Conservation (phyloP, 345 rosid species). For the Citrus medica region DNA sequence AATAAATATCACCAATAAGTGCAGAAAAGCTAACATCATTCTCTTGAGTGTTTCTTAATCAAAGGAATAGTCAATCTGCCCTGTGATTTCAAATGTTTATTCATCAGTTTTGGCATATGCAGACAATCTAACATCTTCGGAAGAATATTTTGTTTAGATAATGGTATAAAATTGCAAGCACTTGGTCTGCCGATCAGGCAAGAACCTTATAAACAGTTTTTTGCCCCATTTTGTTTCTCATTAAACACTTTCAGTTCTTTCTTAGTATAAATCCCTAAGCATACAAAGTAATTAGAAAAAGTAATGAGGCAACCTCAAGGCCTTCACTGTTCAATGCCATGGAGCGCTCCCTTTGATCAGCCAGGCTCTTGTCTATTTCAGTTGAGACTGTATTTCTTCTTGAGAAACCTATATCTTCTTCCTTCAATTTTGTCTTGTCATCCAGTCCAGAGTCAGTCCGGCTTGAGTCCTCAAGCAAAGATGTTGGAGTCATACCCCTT, state of each 20-base stretch:
- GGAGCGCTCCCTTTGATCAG: constrained; percentile 81
- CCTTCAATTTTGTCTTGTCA: constrained; percentile 47
- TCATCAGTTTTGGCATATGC: neutral
- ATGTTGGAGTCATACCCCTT: constrained; percentile 90
- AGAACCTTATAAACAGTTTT: neutral
- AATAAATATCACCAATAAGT: neutral
- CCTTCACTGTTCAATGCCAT: constrained; percentile 96
- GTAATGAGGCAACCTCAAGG: constrained; percentile 60
- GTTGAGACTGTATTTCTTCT: constrained; percentile 68
- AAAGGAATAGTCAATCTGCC: neutral
- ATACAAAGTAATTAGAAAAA: neutral
- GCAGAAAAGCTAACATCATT: neutral
- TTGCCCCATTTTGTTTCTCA: neutral
- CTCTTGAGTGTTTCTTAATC: neutral
- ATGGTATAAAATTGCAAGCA: neutral
- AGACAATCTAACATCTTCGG: neutral
- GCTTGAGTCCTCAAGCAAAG: constrained; percentile 69
- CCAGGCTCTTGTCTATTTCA: constrained; percentile 49
- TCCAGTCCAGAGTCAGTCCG: constrained; percentile 40
- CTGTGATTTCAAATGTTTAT: neutral
- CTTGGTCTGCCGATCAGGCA: neutral
- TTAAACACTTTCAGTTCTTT: neutral
- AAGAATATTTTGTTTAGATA: neutral
- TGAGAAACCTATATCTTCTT: constrained; percentile 44
- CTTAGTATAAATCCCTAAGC: neutral